Evolutionary conservation across 1,284 basidiomycete genomes (phyloP).

Genomic region (Rhodotorula sp.): DNA sequence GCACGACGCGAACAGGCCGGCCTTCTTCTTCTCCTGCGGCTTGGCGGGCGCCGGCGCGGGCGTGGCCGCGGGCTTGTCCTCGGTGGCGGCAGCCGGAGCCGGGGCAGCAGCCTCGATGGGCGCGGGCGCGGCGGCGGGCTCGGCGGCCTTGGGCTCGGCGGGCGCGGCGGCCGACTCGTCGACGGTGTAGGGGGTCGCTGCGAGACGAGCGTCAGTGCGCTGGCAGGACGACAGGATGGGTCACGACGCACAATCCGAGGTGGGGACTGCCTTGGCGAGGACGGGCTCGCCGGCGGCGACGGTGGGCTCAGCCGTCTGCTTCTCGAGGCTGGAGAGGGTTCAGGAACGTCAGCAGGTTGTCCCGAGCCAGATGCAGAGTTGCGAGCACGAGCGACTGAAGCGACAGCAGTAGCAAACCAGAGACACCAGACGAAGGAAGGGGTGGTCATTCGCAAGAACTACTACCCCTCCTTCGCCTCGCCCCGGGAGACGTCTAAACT

Average conservation of each 20-base stretch:
- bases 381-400: background rate
- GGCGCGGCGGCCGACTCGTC: slow-evolving; percentile 3
- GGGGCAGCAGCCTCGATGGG: background rate
- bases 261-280: slow-evolving; percentile 31
- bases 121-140: background rate
- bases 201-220: background rate
- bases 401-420: background rate
- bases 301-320: background rate
- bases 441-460: background rate
- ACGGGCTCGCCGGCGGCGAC: slow-evolving; percentile 21
- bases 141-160: background rate
- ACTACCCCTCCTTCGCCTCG: slow-evolving; percentile 1
- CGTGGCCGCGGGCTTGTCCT: background rate
- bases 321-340: slow-evolving; percentile 15
- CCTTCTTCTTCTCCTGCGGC: slow-evolving; percentile 31
- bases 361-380: too few species aligned
- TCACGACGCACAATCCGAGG: slow-evolving; percentile 8
- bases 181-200: slow-evolving; percentile 3
- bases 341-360: background rate
- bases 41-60: background rate
- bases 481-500: background rate
- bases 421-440: background rate
- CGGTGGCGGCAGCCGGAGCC: background rate
- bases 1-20: slow-evolving; percentile 30
- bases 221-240: background rate